Percentiles rank a stretch among this genome's conserved stretches.
Conservation (phyloP, 2,329 filamentous ascomycete species). For the Lasiodiplodia hormozganensis region DNA sequence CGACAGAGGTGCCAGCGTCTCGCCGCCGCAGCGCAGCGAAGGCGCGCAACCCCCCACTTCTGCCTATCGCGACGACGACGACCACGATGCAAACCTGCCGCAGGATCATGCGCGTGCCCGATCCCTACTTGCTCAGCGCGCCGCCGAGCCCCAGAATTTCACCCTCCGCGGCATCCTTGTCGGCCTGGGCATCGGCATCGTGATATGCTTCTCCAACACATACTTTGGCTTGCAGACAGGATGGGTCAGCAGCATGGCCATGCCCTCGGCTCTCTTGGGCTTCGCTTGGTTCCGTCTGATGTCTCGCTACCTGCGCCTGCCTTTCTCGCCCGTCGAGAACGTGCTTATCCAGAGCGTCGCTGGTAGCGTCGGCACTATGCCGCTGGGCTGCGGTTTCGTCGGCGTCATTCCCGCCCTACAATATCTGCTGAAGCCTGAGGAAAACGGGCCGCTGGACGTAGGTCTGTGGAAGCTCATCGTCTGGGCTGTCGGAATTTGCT, state of each 20-base stretch:
- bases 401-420: constrained; percentile 93
- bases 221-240: constrained; percentile 97
- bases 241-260: constrained; percentile 88
- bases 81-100: neutral
- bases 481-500: constrained; percentile 92
- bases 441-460: constrained; percentile 78
- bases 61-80: constrained; percentile 19
- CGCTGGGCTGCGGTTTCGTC: constrained; percentile 92
- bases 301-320: constrained; percentile 73
- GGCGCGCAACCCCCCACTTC: constrained; percentile 17
- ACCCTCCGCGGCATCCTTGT: constrained; percentile 81
- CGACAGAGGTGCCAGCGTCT: constrained; percentile 38
- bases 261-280: constrained; percentile 92
- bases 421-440: constrained; percentile 77
- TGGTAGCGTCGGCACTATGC: constrained; percentile 95
- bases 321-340: constrained; percentile 95
- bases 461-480: constrained; percentile 79
- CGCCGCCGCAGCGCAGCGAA: neutral
- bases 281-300: constrained; percentile 91
- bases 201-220: constrained; percentile 97
- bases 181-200: constrained; percentile 81
- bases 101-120: constrained; percentile 25
- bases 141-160: constrained; percentile 70
- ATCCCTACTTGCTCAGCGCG: constrained; percentile 31
- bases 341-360: constrained; percentile 96